Conservation (phyloP, 768 basidiomycete species). For the Mycena venus region DNA sequence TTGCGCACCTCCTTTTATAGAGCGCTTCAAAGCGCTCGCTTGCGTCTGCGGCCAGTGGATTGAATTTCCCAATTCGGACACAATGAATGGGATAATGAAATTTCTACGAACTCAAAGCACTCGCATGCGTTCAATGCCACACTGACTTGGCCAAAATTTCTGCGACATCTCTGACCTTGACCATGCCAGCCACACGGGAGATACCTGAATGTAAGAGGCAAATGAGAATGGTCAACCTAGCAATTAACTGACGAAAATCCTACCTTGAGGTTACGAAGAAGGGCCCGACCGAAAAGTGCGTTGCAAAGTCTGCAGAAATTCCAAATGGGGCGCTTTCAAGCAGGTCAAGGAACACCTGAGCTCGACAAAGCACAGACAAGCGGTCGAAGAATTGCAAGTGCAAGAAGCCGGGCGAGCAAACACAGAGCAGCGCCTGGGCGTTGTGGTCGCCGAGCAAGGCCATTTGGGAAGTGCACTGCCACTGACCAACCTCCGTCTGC, state of each 20-base stretch:
- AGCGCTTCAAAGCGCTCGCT: background rate
- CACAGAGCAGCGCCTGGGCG: background rate
- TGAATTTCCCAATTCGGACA: too few species aligned
- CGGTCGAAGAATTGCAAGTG: background rate
- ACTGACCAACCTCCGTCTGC: background rate
- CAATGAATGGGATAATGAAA: too few species aligned
- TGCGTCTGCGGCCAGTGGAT: too few species aligned
- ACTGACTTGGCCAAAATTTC: background rate
- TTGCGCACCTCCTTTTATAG: too few species aligned
- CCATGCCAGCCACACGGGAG: background rate
- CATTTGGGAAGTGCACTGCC: background rate
- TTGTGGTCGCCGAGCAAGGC: background rate
- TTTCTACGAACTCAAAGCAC: too few species aligned
- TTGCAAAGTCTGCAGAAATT: slow-evolving; percentile 11
- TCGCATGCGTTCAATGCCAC: too few species aligned
- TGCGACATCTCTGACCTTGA: background rate
- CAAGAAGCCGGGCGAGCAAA: background rate
- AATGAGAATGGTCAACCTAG: background rate
- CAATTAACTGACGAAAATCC: background rate
- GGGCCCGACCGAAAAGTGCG: slow-evolving; percentile 1
- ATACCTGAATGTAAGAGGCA: background rate
- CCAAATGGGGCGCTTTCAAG: background rate
- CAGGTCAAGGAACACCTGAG: background rate
- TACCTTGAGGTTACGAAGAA: background rate
- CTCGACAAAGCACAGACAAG: background rate